These are phyloP conservation scores for Hemisphaericaspora xylanilytica DNA, from an alignment of 1,139 yeast species.

Conservation along the genomic window DNA sequence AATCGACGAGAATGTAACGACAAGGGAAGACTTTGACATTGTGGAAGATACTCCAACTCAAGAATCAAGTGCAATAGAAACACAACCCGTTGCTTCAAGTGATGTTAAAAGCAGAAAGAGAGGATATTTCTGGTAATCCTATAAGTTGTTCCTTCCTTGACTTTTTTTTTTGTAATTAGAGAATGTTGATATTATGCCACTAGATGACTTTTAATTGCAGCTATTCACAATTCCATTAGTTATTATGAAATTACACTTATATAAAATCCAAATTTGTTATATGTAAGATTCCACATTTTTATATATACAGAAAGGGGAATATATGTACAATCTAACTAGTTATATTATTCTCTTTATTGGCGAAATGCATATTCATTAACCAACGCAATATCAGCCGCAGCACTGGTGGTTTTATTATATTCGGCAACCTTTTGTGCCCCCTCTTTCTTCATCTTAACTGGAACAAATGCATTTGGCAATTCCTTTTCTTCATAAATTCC, in stretches of 20 bases:
- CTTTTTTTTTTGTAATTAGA: slow-evolving; percentile 1
- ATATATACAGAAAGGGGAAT: slow-evolving; percentile 1
- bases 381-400: slow-evolving; percentile 29
- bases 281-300: background rate
- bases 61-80: slow-evolving; percentile 10
- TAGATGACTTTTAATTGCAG: too few relatives aligned
- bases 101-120: slow-evolving; percentile 14
- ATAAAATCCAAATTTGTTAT: background rate
- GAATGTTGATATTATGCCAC: slow-evolving; percentile 1
- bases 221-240: background rate
- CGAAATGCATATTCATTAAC: slow-evolving; percentile 24
- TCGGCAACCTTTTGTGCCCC: slow-evolving; percentile 39
- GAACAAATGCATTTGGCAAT: slow-evolving; percentile 69
- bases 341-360: background rate
- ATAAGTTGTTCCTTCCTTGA: background rate
- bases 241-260: background rate
- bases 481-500: slow-evolving; percentile 75
- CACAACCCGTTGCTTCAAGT: slow-evolving; percentile 6
- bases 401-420: slow-evolving; percentile 22
- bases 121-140: slow-evolving; percentile 12
- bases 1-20: slow-evolving; percentile 2
- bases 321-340: slow-evolving; percentile 1
- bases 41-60: slow-evolving; percentile 32
- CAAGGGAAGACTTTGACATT: slow-evolving; percentile 39
- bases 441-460: slow-evolving; percentile 46